Conservation (phyloP, 2,329 filamentous ascomycete species). For the Claviceps pazoutovae region DNA sequence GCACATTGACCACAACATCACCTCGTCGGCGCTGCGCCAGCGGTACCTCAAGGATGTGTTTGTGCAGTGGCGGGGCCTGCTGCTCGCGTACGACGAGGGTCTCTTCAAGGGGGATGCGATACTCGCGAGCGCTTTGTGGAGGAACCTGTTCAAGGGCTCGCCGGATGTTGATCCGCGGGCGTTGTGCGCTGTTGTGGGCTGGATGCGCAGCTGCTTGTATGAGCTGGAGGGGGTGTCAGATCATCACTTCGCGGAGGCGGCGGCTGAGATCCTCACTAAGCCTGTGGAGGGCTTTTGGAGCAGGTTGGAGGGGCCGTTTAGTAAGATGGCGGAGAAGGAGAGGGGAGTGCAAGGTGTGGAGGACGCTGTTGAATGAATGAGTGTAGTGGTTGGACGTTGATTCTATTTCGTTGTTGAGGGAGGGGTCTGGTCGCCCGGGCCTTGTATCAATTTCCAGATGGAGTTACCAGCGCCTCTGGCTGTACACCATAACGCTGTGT, state of each 20-base stretch:
- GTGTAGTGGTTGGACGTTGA: background rate
- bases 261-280: conserved; percentile 20
- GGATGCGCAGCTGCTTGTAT: conserved; percentile 36
- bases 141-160: conserved; percentile 74
- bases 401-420: no score
- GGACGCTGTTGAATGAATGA: background rate
- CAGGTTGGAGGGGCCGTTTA: conserved; percentile 25
- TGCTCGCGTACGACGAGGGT: conserved; percentile 76
- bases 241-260: conserved; percentile 20
- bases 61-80: conserved; percentile 77
- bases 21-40: conserved; percentile 43
- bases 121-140: conserved; percentile 74
- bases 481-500: no score
- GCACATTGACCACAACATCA: conserved; percentile 62
- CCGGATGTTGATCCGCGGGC: conserved; percentile 35
- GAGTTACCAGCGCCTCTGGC: no score
- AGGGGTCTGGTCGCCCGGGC: no score
- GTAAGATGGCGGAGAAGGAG: background rate
- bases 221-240: conserved; percentile 37
- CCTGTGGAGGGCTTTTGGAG: conserved; percentile 31
- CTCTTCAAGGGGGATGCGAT: conserved; percentile 63
- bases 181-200: conserved; percentile 40
- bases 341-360: background rate
- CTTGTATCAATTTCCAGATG: no score
- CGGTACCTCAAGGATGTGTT: conserved; percentile 77